A percentile compares a stretch with the other conserved stretches of the same genome.
Conservation (phyloP, 2,329 filamentous ascomycete genomes). For the Scedosporium boydii region DNA sequence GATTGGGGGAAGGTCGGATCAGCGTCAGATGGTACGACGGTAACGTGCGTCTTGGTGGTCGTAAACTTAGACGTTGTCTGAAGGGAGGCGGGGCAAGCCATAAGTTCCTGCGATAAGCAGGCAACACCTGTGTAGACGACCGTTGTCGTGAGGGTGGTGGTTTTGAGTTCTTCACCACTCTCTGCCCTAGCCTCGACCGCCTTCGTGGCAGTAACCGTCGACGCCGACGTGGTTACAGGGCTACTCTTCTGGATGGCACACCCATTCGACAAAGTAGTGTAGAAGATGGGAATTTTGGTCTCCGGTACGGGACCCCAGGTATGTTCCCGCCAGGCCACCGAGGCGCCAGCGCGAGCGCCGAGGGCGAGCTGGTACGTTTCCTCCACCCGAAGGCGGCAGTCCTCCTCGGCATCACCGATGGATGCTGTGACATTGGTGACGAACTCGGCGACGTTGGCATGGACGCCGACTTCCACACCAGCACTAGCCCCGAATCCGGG, state of each 20-base stretch:
- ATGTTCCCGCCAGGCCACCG: conserved; percentile 22
- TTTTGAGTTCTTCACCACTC: conserved; percentile 20
- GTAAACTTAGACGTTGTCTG: conserved; percentile 32
- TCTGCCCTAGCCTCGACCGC: conserved; percentile 8
- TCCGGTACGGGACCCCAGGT: conserved; percentile 32
- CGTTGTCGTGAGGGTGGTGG: conserved; percentile 28
- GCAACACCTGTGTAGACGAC: conserved; percentile 32
- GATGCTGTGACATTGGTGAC: conserved; percentile 37
- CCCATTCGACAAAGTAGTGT: not conserved
- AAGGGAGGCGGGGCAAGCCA: conserved; percentile 40
- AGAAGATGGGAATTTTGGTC: not conserved
- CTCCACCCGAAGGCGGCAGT: conserved; percentile 34
- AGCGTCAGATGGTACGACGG: conserved; percentile 27
- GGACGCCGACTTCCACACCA: conserved; percentile 39
- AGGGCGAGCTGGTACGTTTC: conserved; percentile 42
- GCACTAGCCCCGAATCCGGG: conserved; percentile 20
- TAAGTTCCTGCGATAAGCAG: conserved; percentile 30
- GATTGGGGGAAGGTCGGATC: conserved; percentile 23
- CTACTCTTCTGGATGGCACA: not conserved
- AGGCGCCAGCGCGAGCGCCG: conserved; percentile 44
- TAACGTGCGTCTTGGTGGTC: conserved; percentile 28
- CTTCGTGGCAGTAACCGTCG: conserved; percentile 13
- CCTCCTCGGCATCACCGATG: conserved; percentile 19
- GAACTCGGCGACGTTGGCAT: conserved; percentile 44
- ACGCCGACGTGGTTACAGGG: conserved; percentile 10